These are phyloP conservation scores for Fusarium sp. DNA, from an alignment of 2,329 filamentous ascomycete species.

Conservation along the genomic window DNA sequence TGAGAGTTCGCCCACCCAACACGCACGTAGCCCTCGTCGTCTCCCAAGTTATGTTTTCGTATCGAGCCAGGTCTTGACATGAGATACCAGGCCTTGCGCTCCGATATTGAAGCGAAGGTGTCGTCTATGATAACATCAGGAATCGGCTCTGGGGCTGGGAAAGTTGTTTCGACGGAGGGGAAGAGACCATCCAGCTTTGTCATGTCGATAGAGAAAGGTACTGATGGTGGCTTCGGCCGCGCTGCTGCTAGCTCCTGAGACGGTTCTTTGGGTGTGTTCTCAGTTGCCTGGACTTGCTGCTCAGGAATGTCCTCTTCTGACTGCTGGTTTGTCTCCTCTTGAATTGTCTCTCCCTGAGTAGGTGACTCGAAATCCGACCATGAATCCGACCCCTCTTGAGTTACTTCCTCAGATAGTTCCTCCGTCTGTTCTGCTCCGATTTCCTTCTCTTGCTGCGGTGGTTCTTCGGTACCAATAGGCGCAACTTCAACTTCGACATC, in stretches of 20 bases:
- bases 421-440: neutral
- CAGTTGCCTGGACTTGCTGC: neutral
- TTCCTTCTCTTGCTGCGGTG: constrained; percentile 6
- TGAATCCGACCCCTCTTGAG: constrained; percentile 16
- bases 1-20: constrained; percentile 68
- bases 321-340: constrained; percentile 1
- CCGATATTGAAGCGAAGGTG: constrained; percentile 63
- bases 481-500: neutral
- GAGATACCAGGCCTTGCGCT: constrained; percentile 74
- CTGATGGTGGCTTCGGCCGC: constrained; percentile 17
- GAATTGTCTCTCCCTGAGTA: constrained; percentile 9
- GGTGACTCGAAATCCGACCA: constrained; percentile 39
- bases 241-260: neutral
- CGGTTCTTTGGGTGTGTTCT: neutral
- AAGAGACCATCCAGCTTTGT: constrained; percentile 51
- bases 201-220: constrained; percentile 49
- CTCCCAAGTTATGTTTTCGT: constrained; percentile 65
- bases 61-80: constrained; percentile 69
- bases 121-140: constrained; percentile 62
- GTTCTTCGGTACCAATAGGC: constrained; percentile 1
- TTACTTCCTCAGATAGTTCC: neutral
- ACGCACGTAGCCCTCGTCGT: constrained; percentile 69
- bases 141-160: constrained; percentile 50
- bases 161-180: constrained; percentile 39
- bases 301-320: neutral